phyloP scores from a whole-genome alignment of 2,329 filamentous ascomycete species.

The Trichoderma sp. region DNA sequence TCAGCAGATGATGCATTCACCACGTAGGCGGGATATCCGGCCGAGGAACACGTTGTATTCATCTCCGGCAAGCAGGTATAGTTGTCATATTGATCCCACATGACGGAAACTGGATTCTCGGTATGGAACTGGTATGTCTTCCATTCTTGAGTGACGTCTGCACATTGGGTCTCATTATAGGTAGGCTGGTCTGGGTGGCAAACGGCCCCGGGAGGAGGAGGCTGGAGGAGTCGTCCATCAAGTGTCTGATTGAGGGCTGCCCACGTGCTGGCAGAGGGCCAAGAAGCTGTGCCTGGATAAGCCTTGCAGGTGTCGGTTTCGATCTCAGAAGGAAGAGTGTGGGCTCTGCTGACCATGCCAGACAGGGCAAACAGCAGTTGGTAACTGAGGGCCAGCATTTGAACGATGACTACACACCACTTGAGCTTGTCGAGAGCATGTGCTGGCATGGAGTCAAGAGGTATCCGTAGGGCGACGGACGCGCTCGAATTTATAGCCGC shows the following conservation, averaged over 20 bases:
- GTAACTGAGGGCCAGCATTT: background rate
- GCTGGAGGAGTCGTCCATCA: conserved; percentile 45
- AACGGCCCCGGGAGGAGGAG: conserved; percentile 41
- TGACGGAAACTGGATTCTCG: conserved; percentile 37
- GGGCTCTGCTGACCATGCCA: background rate
- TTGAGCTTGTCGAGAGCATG: background rate
- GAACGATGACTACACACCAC: background rate
- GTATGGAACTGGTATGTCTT: conserved; percentile 34
- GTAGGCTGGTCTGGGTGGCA: conserved; percentile 35
- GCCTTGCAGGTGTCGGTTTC: conserved; percentile 45
- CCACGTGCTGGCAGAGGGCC: conserved; percentile 53
- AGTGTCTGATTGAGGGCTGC: conserved; percentile 47
- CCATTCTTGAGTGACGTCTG: conserved; percentile 31
- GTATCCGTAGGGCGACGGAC: background rate
- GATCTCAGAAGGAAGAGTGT: background rate
- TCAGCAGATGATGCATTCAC: conserved; percentile 39
- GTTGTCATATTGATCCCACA: conserved; percentile 49
- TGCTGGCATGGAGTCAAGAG: background rate
- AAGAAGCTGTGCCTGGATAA: conserved; percentile 47
- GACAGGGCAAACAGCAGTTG: conserved; percentile 6
- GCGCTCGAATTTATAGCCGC: background rate
- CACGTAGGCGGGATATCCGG: conserved; percentile 42
- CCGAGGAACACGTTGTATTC: conserved; percentile 37
- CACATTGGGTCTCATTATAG: conserved; percentile 37
- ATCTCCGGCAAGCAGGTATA: conserved; percentile 52